These are phyloP conservation scores for Metarhizium rileyi DNA, from an alignment of 2,329 filamentous ascomycete species.

Conservation along the genomic window DNA sequence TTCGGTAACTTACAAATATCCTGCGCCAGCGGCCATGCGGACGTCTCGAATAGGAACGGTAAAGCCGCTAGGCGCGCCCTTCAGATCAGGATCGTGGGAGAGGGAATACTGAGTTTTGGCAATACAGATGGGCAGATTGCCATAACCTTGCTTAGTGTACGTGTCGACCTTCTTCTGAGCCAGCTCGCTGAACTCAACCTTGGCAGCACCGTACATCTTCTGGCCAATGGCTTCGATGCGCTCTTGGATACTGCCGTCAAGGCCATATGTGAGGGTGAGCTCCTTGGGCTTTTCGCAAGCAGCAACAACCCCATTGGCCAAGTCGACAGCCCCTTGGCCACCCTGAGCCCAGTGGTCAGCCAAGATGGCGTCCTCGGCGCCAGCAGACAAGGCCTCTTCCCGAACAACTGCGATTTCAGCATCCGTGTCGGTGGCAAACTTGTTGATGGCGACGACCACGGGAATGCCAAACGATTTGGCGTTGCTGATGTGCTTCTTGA, in stretches of 20 bases:
- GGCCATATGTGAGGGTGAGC: conserved; percentile 77
- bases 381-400: conserved; percentile 84
- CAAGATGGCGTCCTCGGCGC: conserved; percentile 85
- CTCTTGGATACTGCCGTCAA: conserved; percentile 71
- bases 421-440: conserved; percentile 86
- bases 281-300: conserved; percentile 77
- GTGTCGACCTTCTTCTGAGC: conserved; percentile 95
- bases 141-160: conserved; percentile 86
- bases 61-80: conserved; percentile 91
- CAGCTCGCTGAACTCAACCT: conserved; percentile 86
- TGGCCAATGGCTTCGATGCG: conserved; percentile 85
- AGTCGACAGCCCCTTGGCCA: conserved; percentile 78
- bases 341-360: conserved; percentile 97
- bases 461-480: conserved; percentile 83
- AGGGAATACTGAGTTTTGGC: conserved; percentile 98
- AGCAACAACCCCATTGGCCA: conserved; percentile 77
- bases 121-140: conserved; percentile 88
- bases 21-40: conserved; percentile 84
- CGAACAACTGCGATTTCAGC: conserved; percentile 83
- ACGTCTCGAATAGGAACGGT: conserved; percentile 93
- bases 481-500: conserved; percentile 91
- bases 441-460: conserved; percentile 95
- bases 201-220: conserved; percentile 87
- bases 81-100: conserved; percentile 83
- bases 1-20: conserved; percentile 62